A percentile compares a stretch with the other conserved stretches of the same genome.
phyloP scores from a whole-genome alignment of 495 filamentous ascomycete species.

The Penicillium chermesinum region DNA sequence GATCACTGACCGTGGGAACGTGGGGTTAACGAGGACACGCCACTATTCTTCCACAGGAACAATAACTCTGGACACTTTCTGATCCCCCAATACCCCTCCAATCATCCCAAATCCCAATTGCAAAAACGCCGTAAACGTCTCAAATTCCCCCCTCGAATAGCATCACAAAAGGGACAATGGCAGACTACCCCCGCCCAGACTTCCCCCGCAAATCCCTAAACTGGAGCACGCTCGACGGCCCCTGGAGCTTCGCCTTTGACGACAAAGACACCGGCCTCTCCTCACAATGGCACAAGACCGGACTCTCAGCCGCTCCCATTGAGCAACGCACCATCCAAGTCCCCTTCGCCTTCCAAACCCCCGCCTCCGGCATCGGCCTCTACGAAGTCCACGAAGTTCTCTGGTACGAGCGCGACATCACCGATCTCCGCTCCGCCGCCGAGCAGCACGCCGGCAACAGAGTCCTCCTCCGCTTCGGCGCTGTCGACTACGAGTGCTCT shows the following conservation, averaged over 20 bases:
- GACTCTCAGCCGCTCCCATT: slow-evolving; percentile 12
- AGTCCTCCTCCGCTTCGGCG: slow-evolving; percentile 32
- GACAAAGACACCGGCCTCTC: slow-evolving; percentile 46
- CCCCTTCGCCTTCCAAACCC: slow-evolving; percentile 54
- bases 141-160: background rate
- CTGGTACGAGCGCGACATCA: slow-evolving; percentile 52
- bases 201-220: slow-evolving; percentile 45
- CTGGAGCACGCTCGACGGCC: slow-evolving; percentile 51
- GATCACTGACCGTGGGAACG: background rate
- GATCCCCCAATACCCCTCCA: background rate
- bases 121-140: no score
- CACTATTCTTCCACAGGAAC: no score
- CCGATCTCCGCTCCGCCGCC: slow-evolving; percentile 36
- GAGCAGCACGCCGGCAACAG: slow-evolving; percentile 14
- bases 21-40: background rate
- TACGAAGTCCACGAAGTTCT: slow-evolving; percentile 53
- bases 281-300: slow-evolving; percentile 27
- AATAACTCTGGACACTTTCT: no score
- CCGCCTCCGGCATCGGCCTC: slow-evolving; percentile 50
- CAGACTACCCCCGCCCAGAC: slow-evolving; percentile 45
- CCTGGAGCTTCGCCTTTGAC: slow-evolving; percentile 56
- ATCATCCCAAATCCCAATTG: background rate
- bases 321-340: slow-evolving; percentile 45
- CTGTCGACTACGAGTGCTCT: slow-evolving; percentile 35
- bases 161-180: slow-evolving; percentile 21